A percentile compares a stretch with the other conserved stretches of the same genome.
These are phyloP conservation scores for Pelargonium citronellum DNA, from an alignment of 441 rosid genomes.

Conservation along the genomic window DNA sequence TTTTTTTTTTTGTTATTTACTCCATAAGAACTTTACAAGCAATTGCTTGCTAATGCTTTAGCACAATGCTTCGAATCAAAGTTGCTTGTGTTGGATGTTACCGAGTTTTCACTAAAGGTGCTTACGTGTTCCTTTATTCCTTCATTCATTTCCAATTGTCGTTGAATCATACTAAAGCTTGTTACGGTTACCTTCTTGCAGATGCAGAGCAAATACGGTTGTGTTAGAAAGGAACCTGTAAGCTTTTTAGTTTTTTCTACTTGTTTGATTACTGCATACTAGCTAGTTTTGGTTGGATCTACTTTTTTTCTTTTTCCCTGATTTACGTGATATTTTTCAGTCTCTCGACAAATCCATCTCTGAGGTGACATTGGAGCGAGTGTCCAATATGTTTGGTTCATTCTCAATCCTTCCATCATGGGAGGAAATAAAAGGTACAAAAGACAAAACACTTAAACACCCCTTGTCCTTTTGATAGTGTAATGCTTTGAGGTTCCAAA, in stretches of 20 bases:
- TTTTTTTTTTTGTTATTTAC: neutral
- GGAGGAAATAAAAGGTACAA: neutral
- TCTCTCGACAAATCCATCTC: constrained; percentile 1
- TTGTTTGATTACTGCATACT: neutral
- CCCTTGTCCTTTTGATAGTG: neutral
- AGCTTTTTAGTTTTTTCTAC: neutral
- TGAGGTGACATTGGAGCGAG: neutral
- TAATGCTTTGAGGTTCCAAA: neutral
- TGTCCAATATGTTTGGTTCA: neutral
- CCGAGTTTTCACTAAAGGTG: neutral
- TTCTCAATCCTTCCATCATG: constrained; percentile 4
- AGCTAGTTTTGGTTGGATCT: neutral
- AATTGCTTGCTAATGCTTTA: constrained; percentile 83
- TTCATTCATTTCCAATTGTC: too few relatives aligned
- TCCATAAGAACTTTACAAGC: constrained; percentile 68
- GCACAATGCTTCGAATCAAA: constrained; percentile 75
- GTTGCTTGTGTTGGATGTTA: constrained; percentile 32
- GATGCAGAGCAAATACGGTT: neutral
- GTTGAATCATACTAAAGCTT: neutral
- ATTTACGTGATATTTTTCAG: neutral
- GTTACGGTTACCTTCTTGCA: neutral
- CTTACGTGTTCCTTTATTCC: neutral
- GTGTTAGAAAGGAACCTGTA: constrained; percentile 4
- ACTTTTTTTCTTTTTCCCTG: neutral
- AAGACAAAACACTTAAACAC: neutral